Percentiles rank a stretch among this genome's conserved stretches.
These are phyloP conservation scores for Ophiostoma sp. DNA, from an alignment of 2,329 filamentous ascomycete genomes.

Conservation along the genomic window DNA sequence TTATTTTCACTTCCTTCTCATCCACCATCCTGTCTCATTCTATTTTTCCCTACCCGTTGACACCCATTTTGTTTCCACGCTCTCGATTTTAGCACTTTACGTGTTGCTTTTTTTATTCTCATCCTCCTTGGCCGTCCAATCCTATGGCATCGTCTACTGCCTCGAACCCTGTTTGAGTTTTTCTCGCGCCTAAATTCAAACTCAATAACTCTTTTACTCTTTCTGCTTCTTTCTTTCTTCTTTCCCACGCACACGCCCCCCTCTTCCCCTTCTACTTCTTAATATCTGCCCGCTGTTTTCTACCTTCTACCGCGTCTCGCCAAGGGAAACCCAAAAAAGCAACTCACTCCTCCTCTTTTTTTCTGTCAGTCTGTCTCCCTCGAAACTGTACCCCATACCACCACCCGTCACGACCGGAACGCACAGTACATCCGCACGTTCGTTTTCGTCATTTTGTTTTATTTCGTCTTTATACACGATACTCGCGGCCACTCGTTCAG, in stretches of 20 bases:
- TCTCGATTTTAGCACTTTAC: not conserved
- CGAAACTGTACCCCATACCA: constrained; percentile 2
- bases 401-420: not conserved
- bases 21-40: not conserved
- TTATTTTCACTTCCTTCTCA: not conserved
- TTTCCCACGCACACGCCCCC: not conserved
- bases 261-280: constrained; percentile 15
- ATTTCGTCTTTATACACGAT: constrained; percentile 4
- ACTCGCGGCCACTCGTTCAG: constrained; percentile 14
- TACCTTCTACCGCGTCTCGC: constrained; percentile 13
- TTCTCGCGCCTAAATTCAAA: constrained; percentile 26
- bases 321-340: constrained; percentile 14
- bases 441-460: not conserved
- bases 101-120: constrained; percentile 23
- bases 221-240: not conserved
- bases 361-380: not conserved
- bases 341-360: not conserved
- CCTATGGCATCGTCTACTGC: constrained; percentile 16
- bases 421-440: constrained; percentile 9
- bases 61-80: not conserved
- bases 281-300: not conserved
- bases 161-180: constrained; percentile 24
- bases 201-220: not conserved
- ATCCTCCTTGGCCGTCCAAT: constrained; percentile 21
- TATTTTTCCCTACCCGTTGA: not conserved